Evolutionary conservation across 176 grass and related monocot species (phyloP).

Genomic region (Puccinellia tenuiflora): DNA sequence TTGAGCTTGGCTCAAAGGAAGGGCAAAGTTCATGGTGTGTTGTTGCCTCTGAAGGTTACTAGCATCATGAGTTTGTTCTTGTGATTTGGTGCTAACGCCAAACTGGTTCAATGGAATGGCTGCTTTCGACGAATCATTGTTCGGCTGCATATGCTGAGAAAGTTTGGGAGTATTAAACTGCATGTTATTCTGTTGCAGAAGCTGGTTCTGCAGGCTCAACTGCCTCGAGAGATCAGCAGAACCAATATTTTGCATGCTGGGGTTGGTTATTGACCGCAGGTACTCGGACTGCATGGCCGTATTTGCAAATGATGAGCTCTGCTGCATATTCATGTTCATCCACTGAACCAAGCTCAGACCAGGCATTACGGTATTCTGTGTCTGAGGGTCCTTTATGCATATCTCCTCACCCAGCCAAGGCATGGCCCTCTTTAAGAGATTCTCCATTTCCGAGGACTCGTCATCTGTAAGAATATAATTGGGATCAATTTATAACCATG

Average conservation of each 20-base stretch:
- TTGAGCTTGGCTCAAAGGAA: constrained; percentile 49
- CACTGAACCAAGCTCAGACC: constrained; percentile 85
- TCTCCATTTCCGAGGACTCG: constrained; percentile 82
- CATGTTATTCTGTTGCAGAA: constrained; percentile 61
- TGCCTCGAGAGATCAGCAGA: constrained; percentile 53
- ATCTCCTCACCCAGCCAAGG: constrained; percentile 91
- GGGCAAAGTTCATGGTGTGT: constrained; percentile 38
- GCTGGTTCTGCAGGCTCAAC: constrained; percentile 47
- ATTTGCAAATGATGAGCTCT: constrained; percentile 57
- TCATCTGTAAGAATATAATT: constrained; percentile 53
- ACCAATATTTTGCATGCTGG: constrained; percentile 52
- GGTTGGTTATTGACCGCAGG: constrained; percentile 45
- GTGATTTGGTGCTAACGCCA: constrained; percentile 23
- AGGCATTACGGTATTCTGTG: constrained; percentile 71
- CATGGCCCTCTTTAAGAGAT: constrained; percentile 72
- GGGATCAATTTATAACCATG: background rate
- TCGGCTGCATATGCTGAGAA: constrained; percentile 47
- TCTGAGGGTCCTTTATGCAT: constrained; percentile 85
- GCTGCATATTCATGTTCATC: constrained; percentile 93
- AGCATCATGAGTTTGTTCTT: constrained; percentile 49
- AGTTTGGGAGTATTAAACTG: constrained; percentile 48
- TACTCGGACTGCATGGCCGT: constrained; percentile 64
- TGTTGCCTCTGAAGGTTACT: constrained; percentile 48
- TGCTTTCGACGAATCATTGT: constrained; percentile 42
- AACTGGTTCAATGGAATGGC: constrained; percentile 43